Percentiles rank a stretch among this genome's conserved stretches.
Evolutionary conservation across 441 rosid genomes (phyloP).

Genomic region (Gossypium schwendimanii): DNA sequence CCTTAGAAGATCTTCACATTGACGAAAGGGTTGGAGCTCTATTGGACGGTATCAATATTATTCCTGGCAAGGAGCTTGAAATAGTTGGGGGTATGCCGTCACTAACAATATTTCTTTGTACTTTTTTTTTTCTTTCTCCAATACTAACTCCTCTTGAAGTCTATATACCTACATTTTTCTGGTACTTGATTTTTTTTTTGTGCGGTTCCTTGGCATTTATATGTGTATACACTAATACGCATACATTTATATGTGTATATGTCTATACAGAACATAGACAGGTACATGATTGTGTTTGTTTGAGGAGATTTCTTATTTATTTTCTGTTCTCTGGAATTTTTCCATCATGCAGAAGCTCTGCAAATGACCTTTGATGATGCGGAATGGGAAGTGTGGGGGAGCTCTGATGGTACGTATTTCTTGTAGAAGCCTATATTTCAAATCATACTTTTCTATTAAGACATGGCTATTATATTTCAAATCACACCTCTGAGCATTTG

Average conservation of each 20-base stretch:
- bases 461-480: background rate
- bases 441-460: background rate
- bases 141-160: background rate
- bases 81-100: slow-evolving; percentile 59
- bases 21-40: slow-evolving; percentile 69
- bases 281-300: background rate
- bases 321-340: slow-evolving; percentile 11
- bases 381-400: slow-evolving; percentile 42
- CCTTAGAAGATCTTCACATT: slow-evolving; percentile 53
- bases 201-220: background rate
- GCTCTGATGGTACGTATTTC: slow-evolving; percentile 51
- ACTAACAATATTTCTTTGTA: slow-evolving; percentile 3
- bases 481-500: background rate
- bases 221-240: background rate
- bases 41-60: slow-evolving; percentile 57
- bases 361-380: slow-evolving; percentile 51
- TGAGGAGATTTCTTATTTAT: slow-evolving; percentile 13
- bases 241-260: background rate
- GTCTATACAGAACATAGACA: background rate
- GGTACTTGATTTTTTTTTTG: background rate
- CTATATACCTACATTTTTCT: background rate
- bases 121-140: background rate
- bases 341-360: slow-evolving; percentile 58
- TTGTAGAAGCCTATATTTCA: slow-evolving; percentile 14
- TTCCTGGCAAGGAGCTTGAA: slow-evolving; percentile 84